phyloP scores from a whole-genome alignment of 768 basidiomycete genomes.

The Gloeopeniophorella convolvens region DNA sequence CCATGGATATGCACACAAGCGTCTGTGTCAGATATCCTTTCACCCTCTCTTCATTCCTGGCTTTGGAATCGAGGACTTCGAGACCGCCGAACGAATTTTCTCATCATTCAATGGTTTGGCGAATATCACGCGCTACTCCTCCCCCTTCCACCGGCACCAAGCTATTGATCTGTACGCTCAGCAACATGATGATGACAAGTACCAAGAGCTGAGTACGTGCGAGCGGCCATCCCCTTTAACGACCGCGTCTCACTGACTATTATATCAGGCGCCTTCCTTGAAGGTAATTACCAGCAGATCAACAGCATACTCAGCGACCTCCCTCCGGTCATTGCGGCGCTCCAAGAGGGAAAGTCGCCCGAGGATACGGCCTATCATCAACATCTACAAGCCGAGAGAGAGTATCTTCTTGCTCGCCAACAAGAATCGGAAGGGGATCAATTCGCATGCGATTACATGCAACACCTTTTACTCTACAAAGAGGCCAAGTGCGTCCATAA shows the following conservation, averaged over 20 bases:
- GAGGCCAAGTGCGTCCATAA: neutral
- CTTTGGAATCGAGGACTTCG: no score
- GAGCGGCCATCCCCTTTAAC: no score
- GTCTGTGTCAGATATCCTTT: neutral
- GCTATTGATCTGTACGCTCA: neutral
- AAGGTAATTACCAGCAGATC: neutral
- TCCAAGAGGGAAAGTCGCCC: neutral
- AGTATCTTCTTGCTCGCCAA: neutral
- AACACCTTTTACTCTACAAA: neutral
- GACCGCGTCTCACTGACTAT: no score
- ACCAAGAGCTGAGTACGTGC: neutral
- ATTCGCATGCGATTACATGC: neutral
- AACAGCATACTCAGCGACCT: neutral
- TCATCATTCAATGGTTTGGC: no score
- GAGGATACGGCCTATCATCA: neutral
- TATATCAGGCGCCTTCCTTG: no score
- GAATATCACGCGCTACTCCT: neutral
- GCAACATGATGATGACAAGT: neutral
- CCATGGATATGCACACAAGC: no score
- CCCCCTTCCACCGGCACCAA: conserved; percentile 1
- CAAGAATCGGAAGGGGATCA: neutral
- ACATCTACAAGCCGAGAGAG: neutral
- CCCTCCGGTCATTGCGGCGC: neutral
- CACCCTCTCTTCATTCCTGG: no score
- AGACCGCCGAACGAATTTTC: no score